A percentile compares a stretch with the other conserved stretches of the same genome.
Conservation (phyloP, 345 rosid species). For the Pelargonium nanum region DNA sequence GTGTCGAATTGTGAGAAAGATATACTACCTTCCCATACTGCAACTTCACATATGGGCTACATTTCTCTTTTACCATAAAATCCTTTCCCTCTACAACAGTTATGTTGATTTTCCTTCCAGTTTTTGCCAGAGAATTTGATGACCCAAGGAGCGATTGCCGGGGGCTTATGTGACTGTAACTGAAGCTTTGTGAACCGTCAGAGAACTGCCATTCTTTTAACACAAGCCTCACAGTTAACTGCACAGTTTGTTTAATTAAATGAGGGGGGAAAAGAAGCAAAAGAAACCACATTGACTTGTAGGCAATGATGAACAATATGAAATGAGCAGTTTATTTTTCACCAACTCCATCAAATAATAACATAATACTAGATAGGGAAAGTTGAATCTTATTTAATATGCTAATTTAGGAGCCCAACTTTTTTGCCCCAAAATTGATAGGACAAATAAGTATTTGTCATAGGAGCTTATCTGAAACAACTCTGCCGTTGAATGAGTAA, state of each 20-base stretch:
- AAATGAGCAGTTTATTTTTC: no score
- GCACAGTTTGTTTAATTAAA: conserved; percentile 8
- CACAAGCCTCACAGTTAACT: conserved; percentile 71
- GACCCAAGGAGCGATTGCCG: conserved; percentile 40
- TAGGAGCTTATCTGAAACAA: no score
- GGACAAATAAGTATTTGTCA: no score
- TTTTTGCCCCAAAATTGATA: no score
- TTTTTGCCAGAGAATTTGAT: conserved; percentile 41
- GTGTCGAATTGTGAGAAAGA: conserved; percentile 5
- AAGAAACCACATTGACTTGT: no score
- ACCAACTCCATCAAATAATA: no score
- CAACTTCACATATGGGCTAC: conserved; percentile 67
- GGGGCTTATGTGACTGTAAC: conserved; percentile 29
- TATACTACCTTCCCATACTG: conserved; percentile 74
- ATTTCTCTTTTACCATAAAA: conserved; percentile 53
- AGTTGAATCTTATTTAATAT: no score
- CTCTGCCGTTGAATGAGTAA: no score
- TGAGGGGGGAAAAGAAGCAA: not conserved
- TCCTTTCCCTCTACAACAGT: conserved; percentile 58
- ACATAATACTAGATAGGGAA: no score
- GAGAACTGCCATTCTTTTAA: conserved; percentile 96
- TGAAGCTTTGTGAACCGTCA: conserved; percentile 69
- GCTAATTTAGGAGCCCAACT: no score
- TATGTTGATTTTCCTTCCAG: conserved; percentile 65
- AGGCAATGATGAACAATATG: no score